Percentiles rank a stretch among this genome's conserved stretches.
phyloP scores from a whole-genome alignment of 768 basidiomycete species.

The Mycena amicta region DNA sequence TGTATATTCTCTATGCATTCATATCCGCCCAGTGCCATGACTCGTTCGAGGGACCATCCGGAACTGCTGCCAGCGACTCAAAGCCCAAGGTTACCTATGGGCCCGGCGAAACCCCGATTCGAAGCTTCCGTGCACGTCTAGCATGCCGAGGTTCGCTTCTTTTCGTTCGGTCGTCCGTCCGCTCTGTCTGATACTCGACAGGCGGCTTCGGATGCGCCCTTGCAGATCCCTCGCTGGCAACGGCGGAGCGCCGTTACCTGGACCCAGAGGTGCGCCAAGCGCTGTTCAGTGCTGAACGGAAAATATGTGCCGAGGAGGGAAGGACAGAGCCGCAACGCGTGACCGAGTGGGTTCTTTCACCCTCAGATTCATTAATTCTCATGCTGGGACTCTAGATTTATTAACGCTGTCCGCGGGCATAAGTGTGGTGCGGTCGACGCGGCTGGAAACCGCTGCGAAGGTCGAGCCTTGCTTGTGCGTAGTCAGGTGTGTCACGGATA shows the following conservation, averaged over 20 bases:
- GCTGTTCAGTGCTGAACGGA: neutral
- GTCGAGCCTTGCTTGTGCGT: neutral
- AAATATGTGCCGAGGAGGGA: neutral
- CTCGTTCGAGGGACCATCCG: neutral
- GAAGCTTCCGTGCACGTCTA: neutral
- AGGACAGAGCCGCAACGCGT: neutral
- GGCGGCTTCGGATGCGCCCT: neutral
- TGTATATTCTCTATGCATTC: neutral
- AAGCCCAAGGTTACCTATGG: neutral
- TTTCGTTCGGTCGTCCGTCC: neutral
- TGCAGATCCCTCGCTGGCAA: neutral
- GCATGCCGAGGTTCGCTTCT: neutral
- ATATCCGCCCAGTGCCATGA: neutral
- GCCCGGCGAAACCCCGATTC: neutral
- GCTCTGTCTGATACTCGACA: neutral
- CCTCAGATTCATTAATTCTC: neutral
- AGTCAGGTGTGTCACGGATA: neutral
- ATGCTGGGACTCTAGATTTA: neutral
- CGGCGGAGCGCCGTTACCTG: neutral
- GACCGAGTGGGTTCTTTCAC: neutral
- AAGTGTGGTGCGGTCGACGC: neutral
- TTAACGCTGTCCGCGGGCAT: neutral
- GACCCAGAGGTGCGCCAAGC: neutral
- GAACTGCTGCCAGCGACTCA: too few relatives aligned
- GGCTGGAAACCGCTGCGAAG: too few relatives aligned